Evolutionary conservation across 1,139 yeast genomes (phyloP), one percentile per base, ranked within the genome.

Genomic region (Geotrichum carabidarum): DNA sequence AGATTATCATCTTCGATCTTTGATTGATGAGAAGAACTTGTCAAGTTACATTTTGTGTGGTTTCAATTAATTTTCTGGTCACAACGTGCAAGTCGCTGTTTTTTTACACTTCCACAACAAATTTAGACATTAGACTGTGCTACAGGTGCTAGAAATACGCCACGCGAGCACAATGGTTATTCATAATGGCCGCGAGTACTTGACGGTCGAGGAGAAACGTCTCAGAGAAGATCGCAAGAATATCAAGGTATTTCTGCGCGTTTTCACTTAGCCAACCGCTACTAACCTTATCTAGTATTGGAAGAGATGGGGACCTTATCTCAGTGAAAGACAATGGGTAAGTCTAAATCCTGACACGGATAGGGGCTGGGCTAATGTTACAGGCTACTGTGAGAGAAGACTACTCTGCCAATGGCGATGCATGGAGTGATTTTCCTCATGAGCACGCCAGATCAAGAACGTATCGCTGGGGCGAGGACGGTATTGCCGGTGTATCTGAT

Each of bases 381-480:
- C 50, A 65, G 70, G 88, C 95, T 31, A 86, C 95, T 0, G 97
- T 93, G 8, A 76, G 97, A 59, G 97, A 91, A 70, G 98, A 91
- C 68, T 91, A 91, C 70, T 86, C 96, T 9, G 62, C 61, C 38
- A 65, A 84, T 64, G 98, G 98, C 47, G 93, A 90, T 63, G 97
- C 97, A 2, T 91, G 98, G 98, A 78, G 84, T 38, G 82, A 84
- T 63, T 91, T 91, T 70, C 90, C 95, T 8, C 90, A 90, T 69
- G 95, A 88, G 58, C 91, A 88, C 60, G 87, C 95, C 3, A 78
- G 83, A 60, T 81, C 94, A 31, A 77, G 98, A 65, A 82, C 88
- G 15, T 91, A 87, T 68, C 78, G 98, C 53, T 91, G 98, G 98
- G 96, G 96, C 49, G 98, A 91, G 70, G 98, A 91, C 68, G 98